Percentiles rank a stretch among this genome's conserved stretches.
Conservation (phyloP, 176 grass and related monocot species). For the Saccharum spontaneum region DNA sequence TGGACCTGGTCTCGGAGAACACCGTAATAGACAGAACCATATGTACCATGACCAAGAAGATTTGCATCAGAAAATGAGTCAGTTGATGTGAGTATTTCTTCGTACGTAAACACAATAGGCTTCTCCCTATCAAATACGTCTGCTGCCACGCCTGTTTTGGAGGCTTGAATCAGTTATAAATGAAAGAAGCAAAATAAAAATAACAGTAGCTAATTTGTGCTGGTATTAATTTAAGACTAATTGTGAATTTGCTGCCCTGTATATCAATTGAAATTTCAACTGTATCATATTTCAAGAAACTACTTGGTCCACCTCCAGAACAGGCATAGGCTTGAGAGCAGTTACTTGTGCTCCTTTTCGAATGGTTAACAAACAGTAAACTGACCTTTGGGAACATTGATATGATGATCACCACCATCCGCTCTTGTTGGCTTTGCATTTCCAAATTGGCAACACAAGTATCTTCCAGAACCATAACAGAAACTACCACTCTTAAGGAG, state of each 20-base stretch:
- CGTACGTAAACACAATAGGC: constrained; percentile 74
- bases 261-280: constrained; percentile 5
- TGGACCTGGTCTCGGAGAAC: constrained; percentile 91
- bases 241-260: neutral
- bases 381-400: constrained; percentile 80
- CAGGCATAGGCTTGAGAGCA: neutral
- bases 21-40: constrained; percentile 96
- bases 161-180: constrained; percentile 18
- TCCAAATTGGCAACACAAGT: constrained; percentile 81
- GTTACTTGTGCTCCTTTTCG: neutral
- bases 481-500: constrained; percentile 88
- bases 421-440: constrained; percentile 56
- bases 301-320: constrained; percentile 2
- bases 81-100: constrained; percentile 80
- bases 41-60: constrained; percentile 94
- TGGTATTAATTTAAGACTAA: constrained; percentile 2
- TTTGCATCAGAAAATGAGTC: constrained; percentile 94
- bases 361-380: constrained; percentile 24
- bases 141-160: constrained; percentile 53
- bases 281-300: constrained; percentile 1
- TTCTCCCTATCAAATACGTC: constrained; percentile 94
- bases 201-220: neutral
- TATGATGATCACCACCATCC: constrained; percentile 58
- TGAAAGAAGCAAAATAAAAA: constrained; percentile 8
- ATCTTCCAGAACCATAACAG: constrained; percentile 88